phyloP scores from a whole-genome alignment of 1,139 yeast species.

The Pichia sp. region DNA sequence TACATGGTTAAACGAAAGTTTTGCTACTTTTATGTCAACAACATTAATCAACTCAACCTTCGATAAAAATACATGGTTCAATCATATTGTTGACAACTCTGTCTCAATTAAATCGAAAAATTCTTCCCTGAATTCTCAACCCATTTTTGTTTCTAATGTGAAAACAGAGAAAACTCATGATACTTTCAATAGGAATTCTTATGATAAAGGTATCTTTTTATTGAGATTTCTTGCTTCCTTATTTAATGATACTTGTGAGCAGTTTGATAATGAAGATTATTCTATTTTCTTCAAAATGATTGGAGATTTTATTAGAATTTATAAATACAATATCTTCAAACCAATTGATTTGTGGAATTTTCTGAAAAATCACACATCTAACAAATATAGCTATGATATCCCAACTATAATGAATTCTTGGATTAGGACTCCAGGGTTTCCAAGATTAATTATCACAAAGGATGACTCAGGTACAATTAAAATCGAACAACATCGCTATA shows the following conservation, averaged over 20 bases:
- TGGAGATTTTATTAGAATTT: conserved; percentile 35
- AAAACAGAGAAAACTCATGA: conserved; percentile 34
- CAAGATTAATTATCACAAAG: conserved; percentile 39
- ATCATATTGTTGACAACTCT: conserved; percentile 32
- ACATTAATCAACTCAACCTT: conserved; percentile 17
- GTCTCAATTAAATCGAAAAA: conserved; percentile 39
- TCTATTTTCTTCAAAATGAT: conserved; percentile 35
- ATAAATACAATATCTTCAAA: conserved; percentile 37
- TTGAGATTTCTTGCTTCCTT: conserved; percentile 48
- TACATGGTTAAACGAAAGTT: conserved; percentile 68
- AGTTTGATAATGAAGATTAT: conserved; percentile 27
- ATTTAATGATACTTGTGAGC: conserved; percentile 28
- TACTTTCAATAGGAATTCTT: conserved; percentile 49
- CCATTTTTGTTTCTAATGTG: conserved; percentile 26
- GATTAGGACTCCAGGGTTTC: conserved; percentile 53
- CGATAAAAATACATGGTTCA: conserved; percentile 29
- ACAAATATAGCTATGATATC: conserved; percentile 28
- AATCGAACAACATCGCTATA: conserved; percentile 48
- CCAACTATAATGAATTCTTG: conserved; percentile 48
- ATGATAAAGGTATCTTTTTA: conserved; percentile 58
- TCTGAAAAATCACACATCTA: conserved; percentile 20
- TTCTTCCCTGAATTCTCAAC: conserved; percentile 27
- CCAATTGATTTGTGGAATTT: conserved; percentile 52
- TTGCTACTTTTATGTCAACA: conserved; percentile 52
- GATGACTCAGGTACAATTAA: conserved; percentile 23